Evolutionary conservation across 805 yeast species (phyloP).

Genomic region (Wickerhamomyces pijperi): DNA sequence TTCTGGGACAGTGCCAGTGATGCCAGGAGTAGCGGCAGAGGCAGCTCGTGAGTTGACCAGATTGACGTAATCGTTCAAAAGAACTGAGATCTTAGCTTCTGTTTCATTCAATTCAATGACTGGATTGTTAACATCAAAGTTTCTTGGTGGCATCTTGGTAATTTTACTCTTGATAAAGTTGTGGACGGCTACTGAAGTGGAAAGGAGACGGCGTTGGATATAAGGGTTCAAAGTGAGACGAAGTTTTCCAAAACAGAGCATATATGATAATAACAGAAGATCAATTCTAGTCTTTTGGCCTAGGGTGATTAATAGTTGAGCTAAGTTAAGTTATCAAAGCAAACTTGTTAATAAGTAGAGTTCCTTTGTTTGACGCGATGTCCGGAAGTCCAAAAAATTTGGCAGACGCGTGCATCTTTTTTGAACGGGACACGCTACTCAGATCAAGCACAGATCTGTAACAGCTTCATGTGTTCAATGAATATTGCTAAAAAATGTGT

Average conservation of each 20-base stretch:
- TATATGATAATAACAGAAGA: no score
- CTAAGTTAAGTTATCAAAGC: no score
- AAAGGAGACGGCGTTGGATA: neutral
- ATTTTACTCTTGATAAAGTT: constrained; percentile 6
- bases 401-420: no score
- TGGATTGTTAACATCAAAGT: constrained; percentile 7
- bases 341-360: neutral
- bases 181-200: neutral
- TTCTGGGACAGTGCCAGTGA: no score
- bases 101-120: constrained; percentile 25
- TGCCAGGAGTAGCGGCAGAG: no score
- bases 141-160: constrained; percentile 5
- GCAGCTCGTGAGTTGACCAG: constrained; percentile 3
- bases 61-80: constrained; percentile 29
- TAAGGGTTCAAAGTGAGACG: neutral
- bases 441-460: no score
- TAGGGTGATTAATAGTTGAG: no score
- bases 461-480: no score
- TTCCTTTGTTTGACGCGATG: neutral
- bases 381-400: neutral
- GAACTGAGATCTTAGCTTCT: constrained; percentile 28
- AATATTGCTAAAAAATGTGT: no score
- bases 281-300: neutral
- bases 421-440: no score
- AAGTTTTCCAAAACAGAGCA: neutral